A percentile compares a stretch with the other conserved stretches of the same genome.
phyloP scores from a whole-genome alignment of 1,284 basidiomycete genomes.

The Sporisorium scitamineum region DNA sequence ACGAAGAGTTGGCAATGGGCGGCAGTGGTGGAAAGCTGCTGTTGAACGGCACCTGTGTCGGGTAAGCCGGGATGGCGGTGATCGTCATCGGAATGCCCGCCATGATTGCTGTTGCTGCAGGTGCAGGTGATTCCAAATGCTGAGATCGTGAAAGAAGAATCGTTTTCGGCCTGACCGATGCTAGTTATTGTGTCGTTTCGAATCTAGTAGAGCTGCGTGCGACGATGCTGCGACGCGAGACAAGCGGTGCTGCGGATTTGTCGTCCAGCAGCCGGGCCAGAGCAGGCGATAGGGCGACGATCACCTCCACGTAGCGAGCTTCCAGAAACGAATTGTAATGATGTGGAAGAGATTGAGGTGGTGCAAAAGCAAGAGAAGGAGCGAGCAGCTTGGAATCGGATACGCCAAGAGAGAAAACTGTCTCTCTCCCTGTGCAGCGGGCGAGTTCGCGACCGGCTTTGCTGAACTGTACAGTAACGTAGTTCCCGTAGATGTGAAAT shows the following conservation, averaged over 20 bases:
- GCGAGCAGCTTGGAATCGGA: too few relatives aligned
- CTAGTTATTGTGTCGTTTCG: neutral
- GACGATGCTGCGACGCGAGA: neutral
- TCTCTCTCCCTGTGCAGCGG: too few relatives aligned
- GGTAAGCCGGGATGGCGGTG: constrained; percentile 45
- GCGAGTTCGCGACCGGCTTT: neutral
- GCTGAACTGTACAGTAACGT: too few relatives aligned
- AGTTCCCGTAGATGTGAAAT: too few relatives aligned
- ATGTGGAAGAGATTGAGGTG: neutral
- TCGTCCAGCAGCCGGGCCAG: constrained; percentile 4
- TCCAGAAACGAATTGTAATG: neutral
- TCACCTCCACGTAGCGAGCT: neutral
- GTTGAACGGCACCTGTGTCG: constrained; percentile 24
- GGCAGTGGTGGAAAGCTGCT: constrained; percentile 12
- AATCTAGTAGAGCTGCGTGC: neutral
- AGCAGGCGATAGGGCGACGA: neutral
- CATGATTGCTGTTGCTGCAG: constrained; percentile 9
- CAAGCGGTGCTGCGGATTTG: neutral
- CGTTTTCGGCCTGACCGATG: neutral
- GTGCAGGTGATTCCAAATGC: neutral
- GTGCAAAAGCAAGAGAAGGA: neutral
- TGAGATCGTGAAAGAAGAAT: neutral
- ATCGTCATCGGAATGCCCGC: constrained; percentile 41
- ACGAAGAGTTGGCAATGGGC: constrained; percentile 22
- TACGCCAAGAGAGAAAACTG: too few relatives aligned